Base-by-base conservation (phyloP, 768 basidiomycete genomes). In the Tylopilus felleus region DNA sequence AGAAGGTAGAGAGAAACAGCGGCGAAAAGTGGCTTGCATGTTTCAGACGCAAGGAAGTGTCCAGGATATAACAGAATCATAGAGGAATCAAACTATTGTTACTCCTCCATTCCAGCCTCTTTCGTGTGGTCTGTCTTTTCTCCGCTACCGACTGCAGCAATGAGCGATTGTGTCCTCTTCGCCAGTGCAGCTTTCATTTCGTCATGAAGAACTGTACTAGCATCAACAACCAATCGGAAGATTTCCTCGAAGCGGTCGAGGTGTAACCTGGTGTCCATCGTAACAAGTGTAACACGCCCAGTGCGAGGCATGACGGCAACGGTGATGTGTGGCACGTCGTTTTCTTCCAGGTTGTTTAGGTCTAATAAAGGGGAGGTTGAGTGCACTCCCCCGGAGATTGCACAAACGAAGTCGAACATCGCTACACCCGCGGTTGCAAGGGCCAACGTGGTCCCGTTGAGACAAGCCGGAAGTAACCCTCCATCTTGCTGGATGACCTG, bases 401-500 rank as follows among this genome's bases (percentile, higher is more conserved):
- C 91, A 55, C 91, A 92, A 50, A 97, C 85, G 67, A 96, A 93
- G 74, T 98, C 95, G 48, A 84, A 71, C 60, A 98, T 77, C 0
- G 97, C 90, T 22, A 99, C 87, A 1, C 97, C 97, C 6, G 95
- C 93, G 48, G 81, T 85, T 61, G 90, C 82, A 28, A 99, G 81
- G 0, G 96, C 93, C 39, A 99, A 81, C 7, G 94, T 97, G 4
- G 94, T 93, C 31, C 87, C 95, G 67, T 98, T 99, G 65, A 99
- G 90, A 60, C 92, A 88, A 6, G 95, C 85, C 52, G 91, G 88
- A 22, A 98, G 79, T 39, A 98, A 76, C 0, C 91, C 91, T 38
- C 97, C 97, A 64, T 99, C 97, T 66, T 94, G 90, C 61, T 97
- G 91, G 36, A 97, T 74, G 27, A 99, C 86, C 69, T 96, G 93